These are phyloP conservation scores for Aspergillus sp. DNA, from an alignment of 2,329 filamentous ascomycete species.

Conservation along the genomic window DNA sequence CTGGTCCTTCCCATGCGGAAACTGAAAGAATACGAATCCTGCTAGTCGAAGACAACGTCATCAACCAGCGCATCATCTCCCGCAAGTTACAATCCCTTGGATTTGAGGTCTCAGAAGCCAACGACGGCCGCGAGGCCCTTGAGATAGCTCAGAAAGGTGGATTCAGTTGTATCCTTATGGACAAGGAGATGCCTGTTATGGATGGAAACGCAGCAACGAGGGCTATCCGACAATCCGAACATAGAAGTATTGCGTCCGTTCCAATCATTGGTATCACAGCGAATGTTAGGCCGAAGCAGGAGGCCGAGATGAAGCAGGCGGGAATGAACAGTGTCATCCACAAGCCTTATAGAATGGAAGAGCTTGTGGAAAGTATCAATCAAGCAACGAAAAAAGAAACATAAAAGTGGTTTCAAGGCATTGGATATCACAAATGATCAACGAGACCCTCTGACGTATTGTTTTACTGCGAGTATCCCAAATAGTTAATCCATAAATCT, in stretches of 20 bases:
- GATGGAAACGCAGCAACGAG: slow-evolving; percentile 68
- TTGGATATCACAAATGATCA: too few relatives aligned
- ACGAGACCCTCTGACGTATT: too few relatives aligned
- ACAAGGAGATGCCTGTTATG: slow-evolving; percentile 79
- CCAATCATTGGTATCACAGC: slow-evolving; percentile 50
- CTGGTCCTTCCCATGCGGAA: neutral
- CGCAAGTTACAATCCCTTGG: slow-evolving; percentile 31
- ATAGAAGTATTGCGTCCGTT: slow-evolving; percentile 38
- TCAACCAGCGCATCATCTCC: slow-evolving; percentile 36
- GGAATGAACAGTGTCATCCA: slow-evolving; percentile 74
- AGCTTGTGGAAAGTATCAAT: slow-evolving; percentile 61
- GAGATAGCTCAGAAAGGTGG: slow-evolving; percentile 26
- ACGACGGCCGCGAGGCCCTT: slow-evolving; percentile 39
- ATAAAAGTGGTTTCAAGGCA: neutral
- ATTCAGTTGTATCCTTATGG: slow-evolving; percentile 67
- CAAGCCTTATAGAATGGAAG: slow-evolving; percentile 72
- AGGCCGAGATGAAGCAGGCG: slow-evolving; percentile 61
- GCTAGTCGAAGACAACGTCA: slow-evolving; percentile 40
- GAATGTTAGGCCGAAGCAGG: slow-evolving; percentile 69
- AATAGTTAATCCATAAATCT: too few relatives aligned
- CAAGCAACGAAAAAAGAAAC: slow-evolving; percentile 22
- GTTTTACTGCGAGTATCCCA: too few relatives aligned
- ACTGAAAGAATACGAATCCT: slow-evolving; percentile 20
- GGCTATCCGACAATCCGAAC: slow-evolving; percentile 62
- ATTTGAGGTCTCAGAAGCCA: slow-evolving; percentile 29